Conservation (phyloP, 1,284 basidiomycete genomes). For the Sparassis latifolia region DNA sequence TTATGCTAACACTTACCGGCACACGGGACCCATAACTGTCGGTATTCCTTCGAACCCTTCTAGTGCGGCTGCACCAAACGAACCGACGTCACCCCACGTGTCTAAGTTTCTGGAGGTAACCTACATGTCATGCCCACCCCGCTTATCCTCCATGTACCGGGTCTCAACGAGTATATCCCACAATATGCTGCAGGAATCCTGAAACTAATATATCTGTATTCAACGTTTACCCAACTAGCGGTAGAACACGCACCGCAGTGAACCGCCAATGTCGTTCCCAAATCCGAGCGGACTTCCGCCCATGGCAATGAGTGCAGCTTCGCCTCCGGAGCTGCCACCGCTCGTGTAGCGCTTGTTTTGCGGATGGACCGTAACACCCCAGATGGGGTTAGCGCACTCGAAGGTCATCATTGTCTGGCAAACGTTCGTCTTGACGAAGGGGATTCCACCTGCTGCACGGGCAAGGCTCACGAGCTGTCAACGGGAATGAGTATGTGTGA, state of each 20-base stretch:
- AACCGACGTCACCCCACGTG: too few relatives aligned
- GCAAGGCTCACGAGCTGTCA: slow-evolving; percentile 37
- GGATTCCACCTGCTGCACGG: slow-evolving; percentile 46
- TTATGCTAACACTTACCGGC: slow-evolving; percentile 35
- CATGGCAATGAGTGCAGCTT: slow-evolving; percentile 68
- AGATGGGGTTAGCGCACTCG: slow-evolving; percentile 83
- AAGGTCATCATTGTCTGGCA: slow-evolving; percentile 82
- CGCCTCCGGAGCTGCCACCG: slow-evolving; percentile 79
- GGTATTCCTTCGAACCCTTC: slow-evolving; percentile 65
- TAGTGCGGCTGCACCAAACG: too few relatives aligned
- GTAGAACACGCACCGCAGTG: slow-evolving; percentile 27
- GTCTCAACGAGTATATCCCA: slow-evolving; percentile 80
- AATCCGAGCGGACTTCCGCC: slow-evolving; percentile 75
- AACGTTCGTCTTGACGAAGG: slow-evolving; percentile 73
- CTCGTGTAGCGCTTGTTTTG: slow-evolving; percentile 56
- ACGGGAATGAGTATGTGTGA: background rate
- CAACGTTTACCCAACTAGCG: slow-evolving; percentile 6
- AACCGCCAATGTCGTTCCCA: slow-evolving; percentile 76
- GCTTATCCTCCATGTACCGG: slow-evolving; percentile 49
- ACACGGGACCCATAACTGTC: slow-evolving; percentile 68
- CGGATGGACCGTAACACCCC: slow-evolving; percentile 71
- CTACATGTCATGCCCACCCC: slow-evolving; percentile 41
- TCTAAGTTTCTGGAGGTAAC: slow-evolving; percentile 5
- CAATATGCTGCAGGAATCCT: slow-evolving; percentile 79
- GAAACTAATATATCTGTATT: slow-evolving; percentile 10